These are phyloP conservation scores for Penicillium frequentans DNA, from an alignment of 2,329 filamentous ascomycete genomes.

Conservation along the genomic window DNA sequence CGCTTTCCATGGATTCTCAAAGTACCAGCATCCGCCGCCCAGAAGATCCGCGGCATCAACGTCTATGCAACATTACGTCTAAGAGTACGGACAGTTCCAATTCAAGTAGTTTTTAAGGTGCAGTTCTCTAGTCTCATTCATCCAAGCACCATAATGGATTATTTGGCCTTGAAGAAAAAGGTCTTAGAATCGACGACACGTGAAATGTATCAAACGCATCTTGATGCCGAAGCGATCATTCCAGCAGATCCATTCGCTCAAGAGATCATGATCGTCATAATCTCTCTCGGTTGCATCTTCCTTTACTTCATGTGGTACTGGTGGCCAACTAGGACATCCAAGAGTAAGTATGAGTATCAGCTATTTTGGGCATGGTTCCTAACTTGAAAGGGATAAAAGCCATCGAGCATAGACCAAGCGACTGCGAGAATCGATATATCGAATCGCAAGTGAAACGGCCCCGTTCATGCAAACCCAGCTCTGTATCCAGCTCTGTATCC, in stretches of 20 bases:
- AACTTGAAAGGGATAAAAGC: not conserved
- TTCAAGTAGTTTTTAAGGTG: not conserved
- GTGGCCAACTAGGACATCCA: not conserved
- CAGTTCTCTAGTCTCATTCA: not conserved
- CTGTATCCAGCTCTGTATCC: not conserved
- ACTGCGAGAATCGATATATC: not conserved
- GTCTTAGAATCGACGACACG: not conserved
- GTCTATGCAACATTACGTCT: not conserved
- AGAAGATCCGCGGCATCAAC: not conserved
- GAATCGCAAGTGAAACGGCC: not conserved
- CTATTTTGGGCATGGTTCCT: not conserved
- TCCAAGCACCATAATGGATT: not conserved
- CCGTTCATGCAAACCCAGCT: not conserved
- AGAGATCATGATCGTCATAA: not conserved
- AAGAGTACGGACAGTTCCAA: not conserved
- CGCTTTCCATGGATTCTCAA: not conserved
- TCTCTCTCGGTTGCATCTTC: not conserved
- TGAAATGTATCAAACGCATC: not conserved
- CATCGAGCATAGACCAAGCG: not conserved
- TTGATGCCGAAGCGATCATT: not conserved
- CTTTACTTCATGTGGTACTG: not conserved
- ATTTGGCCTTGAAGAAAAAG: not conserved
- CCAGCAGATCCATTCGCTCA: not conserved
- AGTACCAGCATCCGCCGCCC: not conserved
- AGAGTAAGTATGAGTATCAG: not conserved